phyloP scores from a whole-genome alignment of 2,329 filamentous ascomycete species.

The Beauveria pseudobassiana region DNA sequence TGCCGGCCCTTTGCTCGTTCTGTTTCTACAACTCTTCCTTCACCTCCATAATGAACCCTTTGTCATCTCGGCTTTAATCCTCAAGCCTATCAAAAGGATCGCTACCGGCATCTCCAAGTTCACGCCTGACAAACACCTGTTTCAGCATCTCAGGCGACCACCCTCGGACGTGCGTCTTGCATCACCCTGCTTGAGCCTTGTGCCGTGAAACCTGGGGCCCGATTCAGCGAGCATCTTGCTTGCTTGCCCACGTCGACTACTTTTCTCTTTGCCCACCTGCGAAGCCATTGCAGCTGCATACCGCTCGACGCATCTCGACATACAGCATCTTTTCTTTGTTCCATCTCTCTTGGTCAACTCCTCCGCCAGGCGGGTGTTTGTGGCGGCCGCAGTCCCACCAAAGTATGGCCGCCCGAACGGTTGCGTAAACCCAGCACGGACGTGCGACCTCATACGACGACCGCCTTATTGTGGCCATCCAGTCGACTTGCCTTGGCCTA shows the following conservation, averaged over 20 bases:
- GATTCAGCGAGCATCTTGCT: constrained; percentile 1
- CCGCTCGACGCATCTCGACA: neutral
- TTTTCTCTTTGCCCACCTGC: neutral
- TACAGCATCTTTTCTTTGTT: neutral
- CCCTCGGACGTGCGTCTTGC: constrained; percentile 8
- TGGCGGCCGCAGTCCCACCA: constrained; percentile 5
- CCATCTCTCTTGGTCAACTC: neutral
- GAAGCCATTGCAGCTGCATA: constrained; percentile 1
- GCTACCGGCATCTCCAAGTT: neutral
- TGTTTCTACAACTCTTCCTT: neutral
- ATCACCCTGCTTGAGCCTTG: constrained; percentile 5
- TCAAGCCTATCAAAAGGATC: neutral
- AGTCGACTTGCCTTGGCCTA: neutral
- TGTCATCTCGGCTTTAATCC: neutral
- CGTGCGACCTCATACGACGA: constrained; percentile 4
- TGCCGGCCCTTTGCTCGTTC: neutral
- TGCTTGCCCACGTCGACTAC: neutral
- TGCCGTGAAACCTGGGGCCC: constrained; percentile 7
- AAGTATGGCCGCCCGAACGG: constrained; percentile 4
- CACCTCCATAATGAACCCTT: neutral
- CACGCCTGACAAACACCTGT: neutral
- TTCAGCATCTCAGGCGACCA: constrained; percentile 4
- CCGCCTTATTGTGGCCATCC: neutral
- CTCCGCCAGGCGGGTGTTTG: constrained; percentile 4
- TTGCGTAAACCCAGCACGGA: constrained; percentile 1